Evolutionary conservation across 352 stramenopile species (phyloP), one percentile per base, ranked within the genome.

Genomic region (Phytopythium mirpurense): DNA sequence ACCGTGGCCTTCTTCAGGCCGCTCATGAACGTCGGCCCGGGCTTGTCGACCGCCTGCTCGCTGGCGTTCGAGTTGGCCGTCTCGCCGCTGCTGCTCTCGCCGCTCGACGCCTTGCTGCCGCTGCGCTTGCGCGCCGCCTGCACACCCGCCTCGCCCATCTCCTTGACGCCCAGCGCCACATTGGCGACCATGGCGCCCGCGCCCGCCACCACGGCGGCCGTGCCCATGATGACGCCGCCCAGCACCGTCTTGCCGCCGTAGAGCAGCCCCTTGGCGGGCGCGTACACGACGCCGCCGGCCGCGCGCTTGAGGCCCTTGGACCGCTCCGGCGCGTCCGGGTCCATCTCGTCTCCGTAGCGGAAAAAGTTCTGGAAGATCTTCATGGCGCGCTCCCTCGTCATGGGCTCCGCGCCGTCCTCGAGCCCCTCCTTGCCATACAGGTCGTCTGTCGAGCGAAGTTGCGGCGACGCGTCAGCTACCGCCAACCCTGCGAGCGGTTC

Each of bases 361-460:
- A 91, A 92, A 49, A 93, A 93, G 14, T 93, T 77, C 52, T 91
- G 72, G 63, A 93, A 96, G 51, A 94, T 92, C 26, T 79, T 70
- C 70, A 93, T 80, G 14, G 79, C 83, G 19, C 82, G 79, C 62
- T 93, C 83, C 54, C 70, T 85, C 10, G 83, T 94, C 78, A 93
- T 94, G 45, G 84, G 79, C 65, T 88, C 70, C 16, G 81, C 76
- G 34, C 82, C 79, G 54, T 90, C 81, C 54, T 96, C 78, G 27
- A 97, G 69, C 37, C 90, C 91, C 64, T 91, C 86, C 72, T 97
- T 96, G 57, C 92, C 92, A 68, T 95, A 97, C 46, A 96, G 76
- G 50, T 98, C 91, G 60, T 98, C 84, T 94, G 60, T 40, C 31
- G 62, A 29, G 21, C 48, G 55, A 0, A 29, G 2, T 3, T n/a